Conservation (phyloP, 768 basidiomycete genomes). For the Sporobolomyces roseus region DNA sequence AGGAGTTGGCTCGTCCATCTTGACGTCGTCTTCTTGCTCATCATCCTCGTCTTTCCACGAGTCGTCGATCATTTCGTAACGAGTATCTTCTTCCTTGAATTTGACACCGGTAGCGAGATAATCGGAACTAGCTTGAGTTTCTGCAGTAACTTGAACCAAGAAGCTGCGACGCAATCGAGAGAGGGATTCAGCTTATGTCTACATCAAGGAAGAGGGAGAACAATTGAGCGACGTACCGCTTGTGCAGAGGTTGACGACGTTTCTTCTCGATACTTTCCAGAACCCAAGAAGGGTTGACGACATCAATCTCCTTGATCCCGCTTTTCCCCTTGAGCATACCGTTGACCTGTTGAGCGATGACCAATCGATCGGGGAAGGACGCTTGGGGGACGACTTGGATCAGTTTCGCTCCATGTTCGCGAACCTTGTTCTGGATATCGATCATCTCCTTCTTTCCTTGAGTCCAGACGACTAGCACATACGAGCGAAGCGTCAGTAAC, state of each 20-base stretch:
- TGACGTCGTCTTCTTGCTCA: constrained; percentile 8
- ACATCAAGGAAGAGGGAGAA: too few relatives aligned
- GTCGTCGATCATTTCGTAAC: constrained; percentile 1
- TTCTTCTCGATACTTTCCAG: constrained; percentile 26
- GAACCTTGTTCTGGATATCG: constrained; percentile 59
- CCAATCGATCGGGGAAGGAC: background rate
- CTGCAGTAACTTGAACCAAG: constrained; percentile 17
- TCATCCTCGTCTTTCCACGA: background rate
- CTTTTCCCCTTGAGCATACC: constrained; percentile 6
- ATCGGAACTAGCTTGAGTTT: background rate
- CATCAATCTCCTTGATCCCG: constrained; percentile 11
- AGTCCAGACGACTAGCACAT: too few relatives aligned
- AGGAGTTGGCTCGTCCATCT: background rate
- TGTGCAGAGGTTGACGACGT: constrained; percentile 7
- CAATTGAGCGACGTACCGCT: constrained; percentile 32
- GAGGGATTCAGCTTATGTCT: too few relatives aligned
- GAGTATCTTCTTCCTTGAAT: constrained; percentile 1
- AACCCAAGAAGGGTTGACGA: constrained; percentile 28
- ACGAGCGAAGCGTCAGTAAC: too few relatives aligned
- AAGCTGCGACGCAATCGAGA: background rate
- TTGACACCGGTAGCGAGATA: background rate
- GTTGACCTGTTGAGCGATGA: constrained; percentile 16
- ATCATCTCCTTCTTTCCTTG: constrained; percentile 55
- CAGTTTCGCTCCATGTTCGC: constrained; percentile 49
- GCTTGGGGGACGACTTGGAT: constrained; percentile 2